Conservation (phyloP, 2,329 filamentous ascomycete species). For the Penicillium sp. region DNA sequence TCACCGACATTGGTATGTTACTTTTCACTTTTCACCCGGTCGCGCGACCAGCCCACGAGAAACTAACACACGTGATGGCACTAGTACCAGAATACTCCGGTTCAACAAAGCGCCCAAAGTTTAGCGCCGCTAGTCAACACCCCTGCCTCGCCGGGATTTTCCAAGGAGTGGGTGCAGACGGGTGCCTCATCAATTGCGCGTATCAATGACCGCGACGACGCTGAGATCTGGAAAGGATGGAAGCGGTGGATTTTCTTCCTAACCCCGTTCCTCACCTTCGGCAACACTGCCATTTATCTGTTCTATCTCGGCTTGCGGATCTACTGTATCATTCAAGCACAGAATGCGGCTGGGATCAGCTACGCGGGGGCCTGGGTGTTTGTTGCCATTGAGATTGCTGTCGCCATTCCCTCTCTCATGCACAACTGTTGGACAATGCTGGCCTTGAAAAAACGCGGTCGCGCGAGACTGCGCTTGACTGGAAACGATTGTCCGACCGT, state of each 20-base stretch:
- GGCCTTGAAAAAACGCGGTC: slow-evolving; percentile 55
- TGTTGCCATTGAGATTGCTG: slow-evolving; percentile 55
- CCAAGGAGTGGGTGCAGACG: slow-evolving; percentile 39
- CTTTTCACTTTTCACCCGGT: background rate
- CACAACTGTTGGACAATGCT: slow-evolving; percentile 61
- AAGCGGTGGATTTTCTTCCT: slow-evolving; percentile 36
- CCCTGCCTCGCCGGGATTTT: slow-evolving; percentile 28
- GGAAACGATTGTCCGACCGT: slow-evolving; percentile 40
- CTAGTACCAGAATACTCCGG: slow-evolving; percentile 23
- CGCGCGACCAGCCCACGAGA: background rate
- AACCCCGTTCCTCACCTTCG: slow-evolving; percentile 36
- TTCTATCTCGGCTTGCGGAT: slow-evolving; percentile 55
- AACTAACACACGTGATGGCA: slow-evolving; percentile 1
- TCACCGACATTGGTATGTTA: slow-evolving; percentile 33
- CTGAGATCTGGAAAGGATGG: slow-evolving; percentile 38
- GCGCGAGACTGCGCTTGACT: slow-evolving; percentile 54
- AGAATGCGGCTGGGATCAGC: slow-evolving; percentile 40
- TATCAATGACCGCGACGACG: slow-evolving; percentile 38
- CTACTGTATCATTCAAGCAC: slow-evolving; percentile 54
- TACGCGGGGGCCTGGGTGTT: slow-evolving; percentile 60
- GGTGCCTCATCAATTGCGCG: slow-evolving; percentile 34
- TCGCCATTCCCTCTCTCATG: slow-evolving; percentile 56
- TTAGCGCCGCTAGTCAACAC: slow-evolving; percentile 35
- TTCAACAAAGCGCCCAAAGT: slow-evolving; percentile 35
- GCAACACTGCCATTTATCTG: slow-evolving; percentile 37